A percentile compares a stretch with the other conserved stretches of the same genome.
phyloP scores from a whole-genome alignment of 805 yeast species.

The Metschnikowia sp. region DNA sequence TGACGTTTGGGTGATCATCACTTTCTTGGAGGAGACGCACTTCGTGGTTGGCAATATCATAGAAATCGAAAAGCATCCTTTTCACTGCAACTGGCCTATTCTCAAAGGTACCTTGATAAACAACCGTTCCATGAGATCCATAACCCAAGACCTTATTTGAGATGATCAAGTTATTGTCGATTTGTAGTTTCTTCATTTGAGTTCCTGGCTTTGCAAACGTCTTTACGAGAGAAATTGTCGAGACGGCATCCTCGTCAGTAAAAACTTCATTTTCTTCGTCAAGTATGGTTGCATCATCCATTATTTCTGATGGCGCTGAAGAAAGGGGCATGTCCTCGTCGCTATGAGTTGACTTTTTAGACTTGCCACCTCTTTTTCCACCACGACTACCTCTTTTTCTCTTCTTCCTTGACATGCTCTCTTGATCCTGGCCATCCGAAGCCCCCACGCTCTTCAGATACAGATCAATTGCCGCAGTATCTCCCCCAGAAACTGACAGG shows the following conservation, averaged over 20 bases:
- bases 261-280: slow-evolving; percentile 4
- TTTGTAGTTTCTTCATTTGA: slow-evolving; percentile 32
- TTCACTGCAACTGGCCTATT: slow-evolving; percentile 94
- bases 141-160: slow-evolving; percentile 82
- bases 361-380: slow-evolving; percentile 53
- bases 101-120: slow-evolving; percentile 85
- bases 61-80: slow-evolving; percentile 87
- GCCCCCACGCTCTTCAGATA: slow-evolving; percentile 1
- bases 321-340: slow-evolving; percentile 28
- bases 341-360: slow-evolving; percentile 23
- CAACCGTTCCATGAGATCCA: slow-evolving; percentile 97
- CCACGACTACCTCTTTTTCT: slow-evolving; percentile 87
- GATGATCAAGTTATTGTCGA: slow-evolving; percentile 53
- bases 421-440: slow-evolving; percentile 12
- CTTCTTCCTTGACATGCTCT: slow-evolving; percentile 41
- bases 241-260: slow-evolving; percentile 11
- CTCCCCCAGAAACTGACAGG: background rate
- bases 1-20: slow-evolving; percentile 95
- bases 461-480: background rate
- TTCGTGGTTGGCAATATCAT: slow-evolving; percentile 91
- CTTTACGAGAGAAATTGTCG: slow-evolving; percentile 29
- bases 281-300: slow-evolving; percentile 1
- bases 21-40: slow-evolving; percentile 84
- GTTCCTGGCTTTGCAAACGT: slow-evolving; percentile 13
- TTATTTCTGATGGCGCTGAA: slow-evolving; percentile 9